Percentiles rank a stretch among this genome's conserved stretches.
phyloP scores from a whole-genome alignment of 176 grass and related monocot species.

The Pharus latifolius region DNA sequence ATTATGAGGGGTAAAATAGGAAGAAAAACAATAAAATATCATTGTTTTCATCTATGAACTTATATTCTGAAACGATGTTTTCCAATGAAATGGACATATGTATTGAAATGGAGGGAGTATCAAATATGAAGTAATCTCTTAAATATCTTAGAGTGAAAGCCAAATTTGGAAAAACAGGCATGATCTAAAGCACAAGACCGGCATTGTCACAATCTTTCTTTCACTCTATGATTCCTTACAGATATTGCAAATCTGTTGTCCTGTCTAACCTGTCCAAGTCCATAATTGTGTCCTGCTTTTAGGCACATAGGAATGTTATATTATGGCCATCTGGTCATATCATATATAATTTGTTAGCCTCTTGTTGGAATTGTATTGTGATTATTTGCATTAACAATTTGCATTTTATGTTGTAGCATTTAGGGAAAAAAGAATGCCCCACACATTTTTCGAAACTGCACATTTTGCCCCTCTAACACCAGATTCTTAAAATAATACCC shows the following conservation, averaged over 20 bases:
- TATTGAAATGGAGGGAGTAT: too few species aligned
- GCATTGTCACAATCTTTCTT: not conserved
- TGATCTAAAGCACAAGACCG: not conserved
- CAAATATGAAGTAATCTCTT: not conserved
- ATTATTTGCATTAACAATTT: not conserved
- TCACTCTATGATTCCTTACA: not conserved
- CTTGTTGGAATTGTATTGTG: not conserved
- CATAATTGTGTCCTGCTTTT: not conserved
- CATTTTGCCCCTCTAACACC: not conserved
- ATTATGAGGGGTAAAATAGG: too few species aligned
- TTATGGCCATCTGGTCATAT: too few species aligned
- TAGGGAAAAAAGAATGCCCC: not conserved
- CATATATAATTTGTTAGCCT: too few species aligned
- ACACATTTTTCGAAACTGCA: not conserved
- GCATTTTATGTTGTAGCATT: not conserved
- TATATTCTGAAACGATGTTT: too few species aligned
- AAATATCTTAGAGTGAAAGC: not conserved
- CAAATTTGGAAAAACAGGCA: not conserved
- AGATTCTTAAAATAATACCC: not conserved
- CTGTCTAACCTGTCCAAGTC: not conserved
- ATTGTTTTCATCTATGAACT: too few species aligned
- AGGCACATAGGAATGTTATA: not conserved
- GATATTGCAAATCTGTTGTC: not conserved
- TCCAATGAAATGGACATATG: too few species aligned
- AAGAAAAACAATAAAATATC: too few species aligned